Evolutionary conservation across 805 yeast genomes (phyloP).

Genomic region (Wickerhamomyces alni): DNA sequence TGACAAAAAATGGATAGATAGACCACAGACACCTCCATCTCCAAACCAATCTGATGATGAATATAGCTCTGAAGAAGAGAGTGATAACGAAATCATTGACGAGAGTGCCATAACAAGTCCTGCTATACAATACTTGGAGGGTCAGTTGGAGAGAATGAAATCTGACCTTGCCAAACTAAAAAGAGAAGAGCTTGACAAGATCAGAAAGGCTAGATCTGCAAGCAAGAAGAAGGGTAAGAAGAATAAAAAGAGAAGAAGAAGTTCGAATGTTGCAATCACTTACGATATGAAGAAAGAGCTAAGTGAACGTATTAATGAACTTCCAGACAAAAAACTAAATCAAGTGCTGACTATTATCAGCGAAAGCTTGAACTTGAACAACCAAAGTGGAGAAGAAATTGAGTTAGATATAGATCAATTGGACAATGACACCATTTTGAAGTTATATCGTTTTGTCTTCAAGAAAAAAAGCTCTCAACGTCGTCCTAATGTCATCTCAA

Average conservation of each 20-base stretch:
- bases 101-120: conserved; percentile 73
- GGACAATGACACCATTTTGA: conserved; percentile 75
- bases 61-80: conserved; percentile 35
- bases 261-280: conserved; percentile 43
- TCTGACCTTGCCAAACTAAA: conserved; percentile 78
- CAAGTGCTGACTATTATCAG: conserved; percentile 81
- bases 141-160: conserved; percentile 80
- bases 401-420: conserved; percentile 94
- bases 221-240: conserved; percentile 38
- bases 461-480: conserved; percentile 27
- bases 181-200: conserved; percentile 63
- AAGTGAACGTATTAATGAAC: conserved; percentile 73
- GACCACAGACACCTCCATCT: conserved; percentile 57
- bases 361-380: conserved; percentile 59
- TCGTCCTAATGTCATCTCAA: conserved; percentile 1
- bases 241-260: conserved; percentile 27
- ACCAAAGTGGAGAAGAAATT: conserved; percentile 76
- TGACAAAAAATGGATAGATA: conserved; percentile 82
- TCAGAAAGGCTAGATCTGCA: conserved; percentile 51
- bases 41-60: conserved; percentile 25
- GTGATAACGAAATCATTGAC: conserved; percentile 52
- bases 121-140: conserved; percentile 84
- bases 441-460: conserved; percentile 79
- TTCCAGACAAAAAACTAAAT: conserved; percentile 74
- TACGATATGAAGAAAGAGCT: conserved; percentile 96